Evolutionary conservation across 2,329 filamentous ascomycete genomes (phyloP), one percentile per base, ranked within the genome.

Genomic region (Monosporascus ibericus): DNA sequence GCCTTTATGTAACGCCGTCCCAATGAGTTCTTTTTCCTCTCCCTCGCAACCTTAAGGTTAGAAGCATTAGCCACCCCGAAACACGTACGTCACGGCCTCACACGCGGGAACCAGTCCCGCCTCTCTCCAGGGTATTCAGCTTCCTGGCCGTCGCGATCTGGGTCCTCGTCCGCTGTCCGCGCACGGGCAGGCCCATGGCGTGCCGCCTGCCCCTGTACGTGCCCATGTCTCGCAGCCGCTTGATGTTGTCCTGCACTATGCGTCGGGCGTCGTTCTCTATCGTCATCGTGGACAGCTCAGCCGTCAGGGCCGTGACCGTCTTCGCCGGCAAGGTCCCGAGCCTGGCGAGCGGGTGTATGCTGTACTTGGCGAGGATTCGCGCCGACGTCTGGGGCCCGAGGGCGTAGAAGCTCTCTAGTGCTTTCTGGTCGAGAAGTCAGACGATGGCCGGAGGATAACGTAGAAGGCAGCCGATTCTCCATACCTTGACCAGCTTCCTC

Each of bases 111-210:
- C 57, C 22, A 17, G 34, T 52, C 18, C 71, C 70, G 50, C 58
- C 61, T 54, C 79, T 74, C 57, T 84, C 75, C 42, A 85, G 64
- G 57, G 66, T 73, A 69, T 88, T 88, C 67, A 87, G 71, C 66
- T 79, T 85, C 68, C 75, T 80, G 47, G 83, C 76, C 25, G 76
- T 85, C 57, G 73, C 66, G 58, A 78, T 85, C 70, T 87, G 92
- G 67, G 77, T 89, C 68, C 89, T 86, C 54, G 94, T 97, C 63
- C 80, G 83, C 74, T 99, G 94, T 61, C 94, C 94, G 61, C 94
- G 82, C 50, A 94, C 92, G 4, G 94, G 94, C 74, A 97, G 73
- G 55, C 86, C 84, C 87, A 97, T 92, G 52, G 92, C 92, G 76
- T 99, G 94, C 60, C 94, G 78, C 69, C 88, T 85, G 59, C 94